These are phyloP conservation scores for Magnolia kwangsiensis DNA, from an alignment of 164 flowering plant species.

Conservation along the genomic window DNA sequence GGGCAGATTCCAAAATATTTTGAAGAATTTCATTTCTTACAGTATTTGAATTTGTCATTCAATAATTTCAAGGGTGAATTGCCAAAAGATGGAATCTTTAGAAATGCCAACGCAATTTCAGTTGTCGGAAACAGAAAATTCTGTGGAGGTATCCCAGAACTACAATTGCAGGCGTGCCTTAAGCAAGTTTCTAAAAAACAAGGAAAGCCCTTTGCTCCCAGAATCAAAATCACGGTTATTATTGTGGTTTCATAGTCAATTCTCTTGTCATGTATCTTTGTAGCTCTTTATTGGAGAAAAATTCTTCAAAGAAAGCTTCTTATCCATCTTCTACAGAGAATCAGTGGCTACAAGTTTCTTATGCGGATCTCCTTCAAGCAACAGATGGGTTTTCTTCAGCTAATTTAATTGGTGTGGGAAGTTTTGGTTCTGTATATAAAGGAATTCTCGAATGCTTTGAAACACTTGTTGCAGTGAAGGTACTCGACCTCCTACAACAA, in stretches of 20 bases:
- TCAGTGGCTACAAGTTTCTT: background rate
- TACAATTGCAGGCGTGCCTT: conserved; percentile 19
- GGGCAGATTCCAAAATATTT: no score
- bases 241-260: background rate
- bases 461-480: no score
- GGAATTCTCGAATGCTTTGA: no score
- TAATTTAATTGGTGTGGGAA: no score
- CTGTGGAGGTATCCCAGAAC: conserved; percentile 21
- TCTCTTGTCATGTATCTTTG: background rate
- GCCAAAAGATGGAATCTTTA: conserved; percentile 5
- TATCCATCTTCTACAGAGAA: background rate
- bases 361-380: conserved; percentile 3
- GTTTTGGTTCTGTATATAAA: no score
- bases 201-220: background rate
- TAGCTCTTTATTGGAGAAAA: background rate
- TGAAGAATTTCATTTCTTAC: no score
- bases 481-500: no score
- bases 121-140: conserved; percentile 19
- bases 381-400: no score
- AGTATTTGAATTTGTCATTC: no score
- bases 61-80: conserved; percentile 7
- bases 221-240: background rate
- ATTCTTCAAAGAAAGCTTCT: background rate
- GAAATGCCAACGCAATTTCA: conserved; percentile 10
- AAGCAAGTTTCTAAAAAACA: background rate